These are phyloP conservation scores for Cryptosporidium ryanae DNA, from an alignment of 169 alveolate species.

Conservation along the genomic window DNA sequence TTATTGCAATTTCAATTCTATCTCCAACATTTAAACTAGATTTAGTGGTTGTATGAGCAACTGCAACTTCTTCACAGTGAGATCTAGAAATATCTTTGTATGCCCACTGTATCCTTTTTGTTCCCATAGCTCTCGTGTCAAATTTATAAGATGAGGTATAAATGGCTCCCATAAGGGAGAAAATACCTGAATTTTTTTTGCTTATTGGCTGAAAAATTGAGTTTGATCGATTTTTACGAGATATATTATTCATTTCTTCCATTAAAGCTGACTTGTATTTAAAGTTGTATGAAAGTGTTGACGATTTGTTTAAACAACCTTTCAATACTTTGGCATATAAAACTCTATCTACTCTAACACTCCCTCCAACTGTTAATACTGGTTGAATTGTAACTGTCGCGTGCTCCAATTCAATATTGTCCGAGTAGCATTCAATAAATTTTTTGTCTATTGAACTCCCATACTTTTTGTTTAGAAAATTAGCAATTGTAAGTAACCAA, in stretches of 20 bases:
- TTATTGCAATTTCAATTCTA: constrained; percentile 65
- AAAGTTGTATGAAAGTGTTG: constrained; percentile 34
- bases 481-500: constrained; percentile 55
- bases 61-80: constrained; percentile 68
- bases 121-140: constrained; percentile 15
- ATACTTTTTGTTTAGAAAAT: constrained; percentile 14
- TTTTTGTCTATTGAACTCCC: constrained; percentile 33
- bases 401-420: constrained; percentile 41
- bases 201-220: constrained; percentile 46
- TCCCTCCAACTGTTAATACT: constrained; percentile 63
- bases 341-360: constrained; percentile 62
- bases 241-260: not conserved
- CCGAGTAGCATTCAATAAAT: constrained; percentile 27
- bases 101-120: constrained; percentile 60
- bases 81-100: constrained; percentile 66
- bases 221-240: not conserved
- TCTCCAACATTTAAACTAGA: constrained; percentile 71
- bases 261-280: constrained; percentile 10
- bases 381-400: constrained; percentile 67
- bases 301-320: constrained; percentile 24
- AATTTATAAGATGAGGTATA: constrained; percentile 46
- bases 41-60: constrained; percentile 66
- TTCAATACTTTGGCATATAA: constrained; percentile 66
- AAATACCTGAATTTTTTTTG: not conserved
- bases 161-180: not conserved